Conservation (phyloP, 2,329 filamentous ascomycete species). For the Xylaria polymorpha region DNA sequence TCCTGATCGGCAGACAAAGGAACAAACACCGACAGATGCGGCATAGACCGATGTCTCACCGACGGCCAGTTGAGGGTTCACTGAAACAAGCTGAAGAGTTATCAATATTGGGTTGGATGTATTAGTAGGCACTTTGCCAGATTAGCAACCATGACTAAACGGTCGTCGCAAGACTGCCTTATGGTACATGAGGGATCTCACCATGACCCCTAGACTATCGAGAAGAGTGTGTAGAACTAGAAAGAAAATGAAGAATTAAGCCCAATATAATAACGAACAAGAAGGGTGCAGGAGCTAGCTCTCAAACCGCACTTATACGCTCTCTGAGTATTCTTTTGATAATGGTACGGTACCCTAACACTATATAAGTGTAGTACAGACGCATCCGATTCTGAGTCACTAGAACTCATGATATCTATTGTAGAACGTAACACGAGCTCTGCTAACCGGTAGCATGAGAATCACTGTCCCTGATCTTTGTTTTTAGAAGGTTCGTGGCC, state of each 20-base stretch:
- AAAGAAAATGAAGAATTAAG: not conserved
- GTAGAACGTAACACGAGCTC: not conserved
- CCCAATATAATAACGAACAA: not conserved
- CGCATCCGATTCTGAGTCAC: not conserved
- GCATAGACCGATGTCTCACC: not conserved
- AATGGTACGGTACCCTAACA: not conserved
- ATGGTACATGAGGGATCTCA: not conserved
- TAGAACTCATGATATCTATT: not conserved
- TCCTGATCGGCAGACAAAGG: not conserved
- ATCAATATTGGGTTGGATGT: not conserved
- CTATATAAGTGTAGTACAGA: not conserved
- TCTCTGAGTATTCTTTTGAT: not conserved
- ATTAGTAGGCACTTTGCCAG: not conserved
- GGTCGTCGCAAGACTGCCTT: not conserved
- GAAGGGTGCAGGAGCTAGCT: not conserved
- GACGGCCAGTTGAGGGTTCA: not conserved
- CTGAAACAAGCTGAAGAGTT: not conserved
- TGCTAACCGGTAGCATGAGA: not conserved
- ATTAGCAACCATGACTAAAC: not conserved
- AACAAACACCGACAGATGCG: not conserved
- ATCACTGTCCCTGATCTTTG: not conserved
- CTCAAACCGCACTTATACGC: not conserved
- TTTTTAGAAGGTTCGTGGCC: not conserved
- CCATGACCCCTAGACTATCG: not conserved
- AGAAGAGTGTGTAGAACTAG: not conserved